A percentile compares a stretch with the other conserved stretches of the same genome.
These are phyloP conservation scores for Gryganskiella cystojenkinii DNA, from an alignment of 192 early-diverging fungal species.

Conservation along the genomic window DNA sequence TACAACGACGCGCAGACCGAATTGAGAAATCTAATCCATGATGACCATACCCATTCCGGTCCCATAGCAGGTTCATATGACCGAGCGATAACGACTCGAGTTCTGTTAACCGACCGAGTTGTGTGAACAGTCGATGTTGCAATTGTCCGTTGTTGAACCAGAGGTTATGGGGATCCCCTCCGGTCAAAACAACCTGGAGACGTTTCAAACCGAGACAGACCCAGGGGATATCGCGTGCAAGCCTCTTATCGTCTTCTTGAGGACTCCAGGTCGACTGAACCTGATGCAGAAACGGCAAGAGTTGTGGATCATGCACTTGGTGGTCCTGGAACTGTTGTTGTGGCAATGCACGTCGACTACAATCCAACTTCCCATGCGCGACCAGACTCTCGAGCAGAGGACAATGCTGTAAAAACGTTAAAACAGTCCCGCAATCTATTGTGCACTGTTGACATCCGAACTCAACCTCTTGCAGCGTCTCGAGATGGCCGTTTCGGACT, in stretches of 20 bases:
- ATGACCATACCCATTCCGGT: background rate
- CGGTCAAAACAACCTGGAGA: conserved; percentile 9
- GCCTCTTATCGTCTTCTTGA: background rate
- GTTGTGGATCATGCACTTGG: background rate
- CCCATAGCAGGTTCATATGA: conserved; percentile 3
- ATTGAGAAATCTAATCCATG: conserved; percentile 18
- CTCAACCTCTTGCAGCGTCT: conserved; percentile 2
- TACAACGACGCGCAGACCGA: no score
- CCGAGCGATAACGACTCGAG: conserved; percentile 2
- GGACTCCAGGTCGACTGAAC: background rate
- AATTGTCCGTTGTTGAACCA: background rate
- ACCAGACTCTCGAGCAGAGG: conserved; percentile 7
- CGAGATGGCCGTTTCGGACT: conserved; percentile 1
- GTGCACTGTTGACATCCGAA: conserved; percentile 6
- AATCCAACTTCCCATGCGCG: conserved; percentile 11
- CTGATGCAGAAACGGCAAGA: background rate
- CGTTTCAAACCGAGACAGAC: conserved; percentile 9
- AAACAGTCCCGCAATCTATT: conserved; percentile 4
- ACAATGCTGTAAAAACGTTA: conserved; percentile 7
- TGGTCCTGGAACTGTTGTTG: background rate
- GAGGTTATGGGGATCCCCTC: background rate
- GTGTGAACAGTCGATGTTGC: conserved; percentile 9
- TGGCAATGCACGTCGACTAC: background rate
- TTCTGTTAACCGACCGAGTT: conserved; percentile 3
- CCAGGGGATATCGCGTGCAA: conserved; percentile 5